These are phyloP conservation scores for Melampsora larici-populina DNA, from an alignment of 1,284 basidiomycete genomes.

Conservation along the genomic window DNA sequence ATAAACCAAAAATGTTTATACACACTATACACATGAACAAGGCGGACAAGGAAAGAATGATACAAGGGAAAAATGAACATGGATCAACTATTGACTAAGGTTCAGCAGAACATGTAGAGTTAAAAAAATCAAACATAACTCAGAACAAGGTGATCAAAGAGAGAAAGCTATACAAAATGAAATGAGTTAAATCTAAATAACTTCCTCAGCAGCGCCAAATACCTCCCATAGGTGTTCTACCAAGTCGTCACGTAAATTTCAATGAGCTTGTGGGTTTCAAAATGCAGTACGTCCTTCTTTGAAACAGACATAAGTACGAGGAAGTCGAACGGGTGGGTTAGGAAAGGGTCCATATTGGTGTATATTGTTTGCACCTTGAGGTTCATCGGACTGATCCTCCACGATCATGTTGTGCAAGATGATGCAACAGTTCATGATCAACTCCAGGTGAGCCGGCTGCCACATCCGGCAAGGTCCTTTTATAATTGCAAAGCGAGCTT, in stretches of 20 bases:
- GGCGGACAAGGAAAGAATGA: no score
- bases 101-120: no score
- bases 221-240: constrained; percentile 8
- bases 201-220: not conserved
- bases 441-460: not conserved
- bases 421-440: constrained; percentile 17
- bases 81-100: no score
- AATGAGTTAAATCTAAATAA: no score
- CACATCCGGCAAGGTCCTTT: not conserved
- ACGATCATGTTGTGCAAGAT: no score
- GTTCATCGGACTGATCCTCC: not conserved
- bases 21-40: no score
- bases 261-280: not conserved
- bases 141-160: no score
- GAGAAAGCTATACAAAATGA: no score
- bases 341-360: not conserved
- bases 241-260: not conserved
- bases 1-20: no score
- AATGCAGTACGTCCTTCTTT: not conserved
- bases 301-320: not conserved
- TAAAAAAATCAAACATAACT: no score
- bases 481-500: constrained; percentile 11
- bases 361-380: not conserved
- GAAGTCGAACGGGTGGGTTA: not conserved
- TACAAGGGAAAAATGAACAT: no score